Evolutionary conservation across 2,329 filamentous ascomycete genomes (phyloP).

Genomic region (Beauveria scarabaeidicola): DNA sequence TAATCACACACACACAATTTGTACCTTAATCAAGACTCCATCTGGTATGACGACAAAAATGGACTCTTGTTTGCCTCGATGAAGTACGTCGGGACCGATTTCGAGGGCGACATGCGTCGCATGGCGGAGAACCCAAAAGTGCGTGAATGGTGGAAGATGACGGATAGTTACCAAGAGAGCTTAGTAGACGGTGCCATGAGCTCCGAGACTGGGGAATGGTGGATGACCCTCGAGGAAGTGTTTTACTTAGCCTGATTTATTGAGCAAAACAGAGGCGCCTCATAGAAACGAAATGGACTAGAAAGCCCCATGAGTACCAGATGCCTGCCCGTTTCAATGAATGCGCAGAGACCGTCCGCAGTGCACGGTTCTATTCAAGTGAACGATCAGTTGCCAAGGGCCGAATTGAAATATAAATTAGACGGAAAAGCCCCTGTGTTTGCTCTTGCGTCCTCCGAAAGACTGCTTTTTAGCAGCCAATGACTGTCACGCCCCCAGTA

Average conservation of each 20-base stretch:
- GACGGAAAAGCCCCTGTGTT: neutral
- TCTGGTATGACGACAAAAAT: constrained; percentile 57
- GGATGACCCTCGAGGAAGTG: constrained; percentile 61
- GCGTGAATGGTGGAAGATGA: constrained; percentile 74
- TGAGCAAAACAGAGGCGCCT: neutral
- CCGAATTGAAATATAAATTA: too few species aligned
- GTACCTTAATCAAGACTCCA: constrained; percentile 46
- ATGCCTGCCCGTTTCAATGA: neutral
- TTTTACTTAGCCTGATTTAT: constrained; percentile 45
- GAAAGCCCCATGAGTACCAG: neutral
- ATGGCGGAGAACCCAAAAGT: constrained; percentile 68
- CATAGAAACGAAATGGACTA: neutral
- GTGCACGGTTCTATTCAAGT: neutral
- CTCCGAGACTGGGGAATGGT: constrained; percentile 57
- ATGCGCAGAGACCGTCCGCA: neutral
- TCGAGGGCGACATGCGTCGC: constrained; percentile 63
- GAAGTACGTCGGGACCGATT: constrained; percentile 70
- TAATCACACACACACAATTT: neutral
- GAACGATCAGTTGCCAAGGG: neutral
- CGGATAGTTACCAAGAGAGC: constrained; percentile 64
- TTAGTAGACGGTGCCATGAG: constrained; percentile 51
- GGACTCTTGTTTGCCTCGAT: constrained; percentile 65
- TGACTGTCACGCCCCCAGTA: too few species aligned
- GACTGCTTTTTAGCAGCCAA: neutral
- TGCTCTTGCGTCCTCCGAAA: neutral